A percentile compares a stretch with the other conserved stretches of the same genome.
Evolutionary conservation across 2,329 filamentous ascomycete genomes (phyloP).

Genomic region (Trichoderma sp.): DNA sequence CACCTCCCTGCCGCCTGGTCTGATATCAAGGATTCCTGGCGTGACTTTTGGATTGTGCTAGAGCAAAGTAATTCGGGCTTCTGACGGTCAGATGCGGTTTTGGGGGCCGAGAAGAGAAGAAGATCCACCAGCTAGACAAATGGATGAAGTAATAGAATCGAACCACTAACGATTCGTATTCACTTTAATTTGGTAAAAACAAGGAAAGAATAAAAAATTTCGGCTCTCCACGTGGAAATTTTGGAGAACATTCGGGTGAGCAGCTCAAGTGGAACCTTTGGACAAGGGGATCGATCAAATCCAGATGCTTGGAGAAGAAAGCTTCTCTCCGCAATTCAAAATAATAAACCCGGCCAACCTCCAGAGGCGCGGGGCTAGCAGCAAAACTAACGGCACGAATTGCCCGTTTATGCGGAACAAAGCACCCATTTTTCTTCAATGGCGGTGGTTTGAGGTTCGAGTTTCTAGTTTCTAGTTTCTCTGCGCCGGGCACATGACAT

Average conservation of each 20-base stretch:
- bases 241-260: not conserved
- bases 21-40: constrained; percentile 1
- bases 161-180: not conserved
- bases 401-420: not conserved
- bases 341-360: not conserved
- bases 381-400: not conserved
- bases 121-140: not conserved
- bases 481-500: constrained; percentile 7
- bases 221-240: constrained; percentile 6
- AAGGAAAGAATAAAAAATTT: not conserved
- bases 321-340: not conserved
- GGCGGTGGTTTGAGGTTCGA: not conserved
- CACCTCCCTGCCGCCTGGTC: not conserved
- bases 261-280: not conserved
- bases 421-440: not conserved
- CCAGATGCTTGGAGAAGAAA: not conserved
- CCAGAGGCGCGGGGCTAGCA: not conserved
- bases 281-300: not conserved
- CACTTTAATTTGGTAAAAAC: not conserved
- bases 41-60: not conserved
- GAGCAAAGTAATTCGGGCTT: not conserved
- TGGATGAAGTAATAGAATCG: not conserved
- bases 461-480: not conserved
- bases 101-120: not conserved
- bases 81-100: not conserved